These are phyloP conservation scores for Dacryopinax primogenitus DNA, from an alignment of 768 basidiomycete genomes.

Conservation along the genomic window DNA sequence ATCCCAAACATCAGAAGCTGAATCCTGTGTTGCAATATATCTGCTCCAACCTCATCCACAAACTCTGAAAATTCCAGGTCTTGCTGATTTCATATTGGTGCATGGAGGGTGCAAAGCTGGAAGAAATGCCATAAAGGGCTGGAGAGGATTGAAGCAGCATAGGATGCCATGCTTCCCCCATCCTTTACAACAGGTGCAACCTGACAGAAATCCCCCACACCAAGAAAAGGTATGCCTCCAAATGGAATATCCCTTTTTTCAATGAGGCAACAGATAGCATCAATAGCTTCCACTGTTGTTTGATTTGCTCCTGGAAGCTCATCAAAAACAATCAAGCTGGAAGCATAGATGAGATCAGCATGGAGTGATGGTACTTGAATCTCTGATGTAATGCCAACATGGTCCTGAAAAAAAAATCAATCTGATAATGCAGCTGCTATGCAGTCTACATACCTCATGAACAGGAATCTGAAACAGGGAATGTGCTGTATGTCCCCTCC, in stretches of 20 bases:
- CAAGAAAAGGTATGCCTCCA: conserved; percentile 29
- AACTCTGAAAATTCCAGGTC: conserved; percentile 29
- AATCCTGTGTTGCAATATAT: conserved; percentile 20
- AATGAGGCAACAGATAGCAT: conserved; percentile 25
- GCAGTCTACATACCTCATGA: conserved; percentile 27
- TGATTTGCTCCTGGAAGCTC: conserved; percentile 34
- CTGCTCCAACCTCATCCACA: conserved; percentile 32
- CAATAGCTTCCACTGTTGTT: conserved; percentile 27
- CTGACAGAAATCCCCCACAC: conserved; percentile 33
- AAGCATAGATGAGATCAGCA: conserved; percentile 27
- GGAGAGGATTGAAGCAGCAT: conserved; percentile 30
- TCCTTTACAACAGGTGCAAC: conserved; percentile 30
- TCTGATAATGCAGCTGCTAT: not conserved
- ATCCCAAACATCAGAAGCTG: conserved; percentile 20
- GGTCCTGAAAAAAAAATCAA: conserved; percentile 17
- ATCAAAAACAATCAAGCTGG: conserved; percentile 31
- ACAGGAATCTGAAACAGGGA: conserved; percentile 30
- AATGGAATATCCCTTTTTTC: conserved; percentile 26
- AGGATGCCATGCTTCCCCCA: conserved; percentile 23
- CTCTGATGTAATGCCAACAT: conserved; percentile 25
- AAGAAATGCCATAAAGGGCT: conserved; percentile 29
- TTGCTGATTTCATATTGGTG: conserved; percentile 29
- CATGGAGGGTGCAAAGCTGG: conserved; percentile 20
- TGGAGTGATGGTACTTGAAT: conserved; percentile 23
- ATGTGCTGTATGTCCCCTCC: conserved; percentile 30